Base-by-base conservation (phyloP, 2,329 filamentous ascomycete species). In the Penicillium aurantiogriseum region DNA sequence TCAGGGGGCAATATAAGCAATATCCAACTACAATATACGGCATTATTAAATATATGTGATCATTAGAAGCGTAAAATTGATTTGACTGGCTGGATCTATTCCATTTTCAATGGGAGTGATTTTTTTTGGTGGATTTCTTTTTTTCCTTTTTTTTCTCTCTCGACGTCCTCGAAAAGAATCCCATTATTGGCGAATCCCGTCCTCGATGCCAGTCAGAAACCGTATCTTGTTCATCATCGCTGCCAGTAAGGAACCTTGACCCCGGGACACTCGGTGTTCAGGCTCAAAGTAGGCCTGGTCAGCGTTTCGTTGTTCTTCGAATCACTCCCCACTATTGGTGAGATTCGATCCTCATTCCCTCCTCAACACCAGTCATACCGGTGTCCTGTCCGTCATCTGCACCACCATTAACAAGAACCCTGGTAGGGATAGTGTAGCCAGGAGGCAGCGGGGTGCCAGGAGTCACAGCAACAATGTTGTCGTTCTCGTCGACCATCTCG, bases 401-500 rank as follows among this genome's bases (percentile, higher is more conserved):
- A 5, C 48, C 63, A 43, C 67, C 78, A 4, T 79, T 84, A 6
- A 85, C 85, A 47, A 92, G 76, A 13, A 92, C 83, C 71, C 87
- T 89, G 1, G 83, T 85, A 72, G 83, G 82, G 3, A 85, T 86
- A 13, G 83, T 79, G 59, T 85, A 83, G 17, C 72, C 70, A n/a
- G 80, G 81, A 9, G 84, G 80, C 15, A 85, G 81, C 2, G 83
- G 84, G 2, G 85, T 81, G 6, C 92, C 91, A 0, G 92, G 92
- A 3, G 92, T 97, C 29, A 87, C 83, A 2, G 92, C 91, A 23
- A 93, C 90, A 7, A 96, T 88, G 55, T 95, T 88, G 58, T 92
- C 93, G 48, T 91, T 84, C 77, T 99, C 94, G 73, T 99, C 91
- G 44, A 97, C 89, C 68, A 96, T 97, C 72, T 99, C 92, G 72